Conservation (phyloP, 2,329 filamentous ascomycete species). For the Geosmithia flava region DNA sequence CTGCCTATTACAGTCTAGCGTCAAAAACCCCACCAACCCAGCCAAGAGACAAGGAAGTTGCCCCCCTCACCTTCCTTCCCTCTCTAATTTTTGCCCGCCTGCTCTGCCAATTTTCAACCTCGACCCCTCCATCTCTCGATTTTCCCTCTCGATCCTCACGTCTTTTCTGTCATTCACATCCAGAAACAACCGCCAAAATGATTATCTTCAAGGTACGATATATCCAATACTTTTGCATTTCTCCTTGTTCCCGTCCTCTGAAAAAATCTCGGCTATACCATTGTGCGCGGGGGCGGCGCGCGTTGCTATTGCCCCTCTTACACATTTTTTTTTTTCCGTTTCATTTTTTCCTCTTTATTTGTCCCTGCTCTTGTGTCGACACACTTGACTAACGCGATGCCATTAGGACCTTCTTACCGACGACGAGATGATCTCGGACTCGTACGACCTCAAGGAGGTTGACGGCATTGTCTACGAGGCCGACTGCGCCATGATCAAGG, state of each 20-base stretch:
- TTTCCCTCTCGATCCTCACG: background rate
- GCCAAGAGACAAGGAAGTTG: conserved; percentile 2
- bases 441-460: conserved; percentile 70
- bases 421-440: conserved; percentile 97
- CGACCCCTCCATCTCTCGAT: background rate
- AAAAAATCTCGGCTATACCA: too few relatives aligned
- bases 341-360: background rate
- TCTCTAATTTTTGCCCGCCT: conserved; percentile 2
- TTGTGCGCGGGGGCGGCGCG: too few relatives aligned
- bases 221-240: background rate
- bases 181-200: conserved; percentile 43
- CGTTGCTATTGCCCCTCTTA: background rate
- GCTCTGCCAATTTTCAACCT: background rate
- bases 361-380: conserved; percentile 1
- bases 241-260: too few relatives aligned
- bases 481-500: conserved; percentile 80
- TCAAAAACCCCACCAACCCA: conserved; percentile 7
- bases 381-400: conserved; percentile 12
- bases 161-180: conserved; percentile 1
- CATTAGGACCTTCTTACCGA: conserved; percentile 72
- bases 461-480: conserved; percentile 78
- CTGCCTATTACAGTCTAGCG: conserved; percentile 5
- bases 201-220: conserved; percentile 56
- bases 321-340: background rate
- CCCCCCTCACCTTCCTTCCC: conserved; percentile 8